Evolutionary conservation across 176 grass and related monocot genomes (phyloP), one percentile per base, ranked within the genome.

Genomic region (Phragmites australis): DNA sequence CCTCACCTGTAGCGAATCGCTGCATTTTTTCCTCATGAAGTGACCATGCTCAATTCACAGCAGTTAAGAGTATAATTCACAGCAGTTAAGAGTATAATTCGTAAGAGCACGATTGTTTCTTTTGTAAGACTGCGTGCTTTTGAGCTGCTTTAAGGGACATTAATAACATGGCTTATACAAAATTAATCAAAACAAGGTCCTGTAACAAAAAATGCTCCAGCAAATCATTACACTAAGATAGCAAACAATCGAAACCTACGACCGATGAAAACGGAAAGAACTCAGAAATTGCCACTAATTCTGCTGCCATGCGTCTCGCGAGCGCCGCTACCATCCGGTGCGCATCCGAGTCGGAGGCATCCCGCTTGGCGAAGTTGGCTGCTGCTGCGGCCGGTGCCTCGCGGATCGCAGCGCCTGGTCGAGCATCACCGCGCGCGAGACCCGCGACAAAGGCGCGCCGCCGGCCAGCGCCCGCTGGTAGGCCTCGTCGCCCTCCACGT

Each of bases 401-500:
- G 18, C 46, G 3, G 76, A 63, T 21, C n/a, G 58, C 58, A 86
- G 15, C 21, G 60, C 76, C 60, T 86, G 40, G 49, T 80, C 47
- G 27, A 81, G 58, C 37, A 81, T 25, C 1, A 60, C 59, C n/a
- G 66, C 39, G n/a, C 56, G 56, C 27, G 79, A 8, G 19, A 9
- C 72, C 9, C 13, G 64, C 9, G 79, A 63, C 47, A 83, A 16
- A 5, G 74, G 22, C 40, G 74, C 12, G 48, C 58, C 48, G 5
- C 57, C 66, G 49, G 23, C 27, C 12, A 78, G 16, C 21, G 48
- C 66, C 5, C 72, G 37, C 64, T 63, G 65, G 85, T 77, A 87
- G n/a, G 34, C 45, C 44, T 52, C 63, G 53, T 87, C 85, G 13
- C n/a, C 18, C 72, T 70, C 64, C 17, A 87, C 8, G 85, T 25